Evolutionary conservation across 805 yeast species (phyloP), one percentile per base, ranked within the genome.

Genomic region (Zygosaccharomyces siamensis): DNA sequence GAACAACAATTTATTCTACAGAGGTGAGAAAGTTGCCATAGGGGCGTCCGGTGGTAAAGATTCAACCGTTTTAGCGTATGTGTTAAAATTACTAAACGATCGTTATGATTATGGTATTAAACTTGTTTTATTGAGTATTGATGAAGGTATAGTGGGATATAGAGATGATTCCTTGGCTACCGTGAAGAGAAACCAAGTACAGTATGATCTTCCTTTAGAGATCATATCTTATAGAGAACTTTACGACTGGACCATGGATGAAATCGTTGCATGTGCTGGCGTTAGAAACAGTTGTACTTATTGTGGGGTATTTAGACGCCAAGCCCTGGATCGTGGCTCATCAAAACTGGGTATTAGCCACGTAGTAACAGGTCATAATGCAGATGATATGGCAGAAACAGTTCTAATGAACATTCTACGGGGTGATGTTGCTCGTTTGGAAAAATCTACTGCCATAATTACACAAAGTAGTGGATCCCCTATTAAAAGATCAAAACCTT

Each of bases 41-140:
- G 99, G 99, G 14, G 99, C 99, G 0, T 88, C 97, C 1, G 99
- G 99, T 23, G 99, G 99, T 46, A 93, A 93, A 61, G 99, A 93
- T 66, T 88, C 97, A 4, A 93, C 99, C 0, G 99, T 93, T 1
- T 70, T 93, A 27, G 99, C 98, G 0, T 81, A 90, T 40, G 80
- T 93, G 2, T 68, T 93, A 67, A 93, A 89, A 61, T 79, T 92
- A 0, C 71, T 93, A 53, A 93, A 93, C 63, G 97, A 89, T 61
- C 72, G 97, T 49, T 80, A 93, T 68, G 71, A 86, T 60, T 93
- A 93, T 66, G 96, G 96, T 0, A 76, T 93, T n/a, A 75, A 87
- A 14, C 78, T 93, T 47, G 89, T 86, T 3, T 72, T 93, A 27
- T 72, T 93, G 40, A 84, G 95, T 57, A 84, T 93, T 26, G 99